Conservation (phyloP, 192 early-diverging fungal species). For the Oehlia diaphana region DNA sequence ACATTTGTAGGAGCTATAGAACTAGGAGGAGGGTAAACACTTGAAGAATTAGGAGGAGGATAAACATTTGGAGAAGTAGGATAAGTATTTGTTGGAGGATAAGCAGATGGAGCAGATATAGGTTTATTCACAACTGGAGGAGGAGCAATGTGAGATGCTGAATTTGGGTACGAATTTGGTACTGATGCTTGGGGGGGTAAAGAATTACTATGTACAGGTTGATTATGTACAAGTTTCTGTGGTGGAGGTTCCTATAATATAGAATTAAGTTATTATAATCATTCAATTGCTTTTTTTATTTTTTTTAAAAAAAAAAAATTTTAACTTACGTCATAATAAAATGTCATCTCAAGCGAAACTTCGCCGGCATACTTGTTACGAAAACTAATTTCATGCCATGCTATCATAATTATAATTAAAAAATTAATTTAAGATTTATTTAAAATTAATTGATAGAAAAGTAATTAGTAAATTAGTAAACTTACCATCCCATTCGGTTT, state of each 20-base stretch:
- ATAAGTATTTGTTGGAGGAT: neutral
- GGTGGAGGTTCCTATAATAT: neutral
- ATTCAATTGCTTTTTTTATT: no score
- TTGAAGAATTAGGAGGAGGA: neutral
- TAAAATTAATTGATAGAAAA: neutral
- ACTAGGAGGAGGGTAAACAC: conserved; percentile 1
- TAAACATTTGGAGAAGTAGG: neutral
- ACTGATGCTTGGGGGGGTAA: neutral
- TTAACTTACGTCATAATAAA: conserved; percentile 16
- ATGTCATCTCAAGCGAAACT: conserved; percentile 28
- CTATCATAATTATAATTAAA: neutral
- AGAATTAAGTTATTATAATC: neutral
- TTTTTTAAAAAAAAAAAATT: neutral
- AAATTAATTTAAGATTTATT: neutral
- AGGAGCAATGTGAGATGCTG: neutral
- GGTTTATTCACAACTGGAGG: neutral
- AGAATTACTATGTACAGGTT: neutral
- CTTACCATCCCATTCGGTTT: conserved; percentile 57
- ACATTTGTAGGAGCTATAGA: neutral
- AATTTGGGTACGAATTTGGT: neutral
- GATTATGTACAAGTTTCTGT: neutral
- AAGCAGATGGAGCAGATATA: no score
- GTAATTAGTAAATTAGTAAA: neutral
- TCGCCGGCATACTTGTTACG: conserved; percentile 18
- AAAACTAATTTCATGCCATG: conserved; percentile 6